Conservation (phyloP, 768 basidiomycete species). For the Phaffia tasmanica region DNA sequence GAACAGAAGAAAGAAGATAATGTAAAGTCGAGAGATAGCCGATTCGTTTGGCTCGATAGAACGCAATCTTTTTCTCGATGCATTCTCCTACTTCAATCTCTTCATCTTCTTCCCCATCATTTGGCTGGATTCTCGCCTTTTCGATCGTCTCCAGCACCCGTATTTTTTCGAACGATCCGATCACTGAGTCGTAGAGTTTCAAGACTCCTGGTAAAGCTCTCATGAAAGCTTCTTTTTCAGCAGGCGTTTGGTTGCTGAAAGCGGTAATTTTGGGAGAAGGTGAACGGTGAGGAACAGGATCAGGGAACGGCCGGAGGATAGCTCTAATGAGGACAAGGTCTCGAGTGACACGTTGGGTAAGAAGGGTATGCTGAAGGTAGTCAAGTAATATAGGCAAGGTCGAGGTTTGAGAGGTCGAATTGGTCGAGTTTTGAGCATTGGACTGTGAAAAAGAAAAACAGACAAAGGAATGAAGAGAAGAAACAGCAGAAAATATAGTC, state of each 20-base stretch:
- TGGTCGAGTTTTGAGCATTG: slow-evolving; percentile 12
- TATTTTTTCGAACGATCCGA: slow-evolving; percentile 79
- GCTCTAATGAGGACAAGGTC: slow-evolving; percentile 70
- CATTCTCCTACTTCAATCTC: slow-evolving; percentile 48
- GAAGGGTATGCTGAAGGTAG: slow-evolving; percentile 75
- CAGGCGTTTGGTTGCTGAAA: slow-evolving; percentile 4
- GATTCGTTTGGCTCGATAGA: slow-evolving; percentile 63
- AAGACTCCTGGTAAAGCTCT: slow-evolving; percentile 76
- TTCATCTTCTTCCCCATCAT: slow-evolving; percentile 48
- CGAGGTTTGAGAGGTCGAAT: slow-evolving; percentile 9
- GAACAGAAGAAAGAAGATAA: slow-evolving; percentile 2
- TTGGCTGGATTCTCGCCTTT: slow-evolving; percentile 39
- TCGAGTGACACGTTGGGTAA: slow-evolving; percentile 75
- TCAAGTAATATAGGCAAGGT: slow-evolving; percentile 38
- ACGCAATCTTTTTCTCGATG: slow-evolving; percentile 63
- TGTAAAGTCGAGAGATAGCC: slow-evolving; percentile 35
- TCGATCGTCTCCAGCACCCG: slow-evolving; percentile 71
- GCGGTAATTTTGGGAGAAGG: slow-evolving; percentile 18
- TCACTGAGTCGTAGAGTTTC: slow-evolving; percentile 67
- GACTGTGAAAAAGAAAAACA: slow-evolving; percentile 18
- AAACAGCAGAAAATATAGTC: background rate
- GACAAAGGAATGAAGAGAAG: slow-evolving; percentile 3
- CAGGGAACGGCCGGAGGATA: slow-evolving; percentile 36
- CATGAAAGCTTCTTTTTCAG: slow-evolving; percentile 19
- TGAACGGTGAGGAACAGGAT: slow-evolving; percentile 29